Base-by-base conservation (phyloP, 2,329 filamentous ascomycete species). In the Colletotrichum echinochloae region DNA sequence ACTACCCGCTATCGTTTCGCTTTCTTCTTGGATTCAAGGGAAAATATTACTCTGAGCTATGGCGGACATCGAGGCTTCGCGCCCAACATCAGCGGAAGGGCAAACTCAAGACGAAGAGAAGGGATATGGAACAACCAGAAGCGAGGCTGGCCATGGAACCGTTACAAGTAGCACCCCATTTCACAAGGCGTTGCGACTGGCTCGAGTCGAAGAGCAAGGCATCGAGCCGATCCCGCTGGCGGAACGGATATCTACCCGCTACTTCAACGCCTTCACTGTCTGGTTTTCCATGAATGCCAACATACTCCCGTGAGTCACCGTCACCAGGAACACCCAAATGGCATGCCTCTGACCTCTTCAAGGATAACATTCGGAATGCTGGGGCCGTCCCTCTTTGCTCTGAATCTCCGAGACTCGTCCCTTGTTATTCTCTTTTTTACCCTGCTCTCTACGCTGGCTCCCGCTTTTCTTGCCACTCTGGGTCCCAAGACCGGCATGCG, bases 361-460 rank as follows among this genome's bases (percentile, higher is more conserved):
- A 87, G 88, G 2, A 87, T 91, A 68, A 88, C 88, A 0, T 90
- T 90, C 74, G 90, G 90, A 69, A 88, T 91, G 84, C 82, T 90
- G 1, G 89, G 88, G 0, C 88, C 88, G 5, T 77, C 85, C 49
- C 82, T 81, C 16, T 89, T 86, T 66, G 86, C 86, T 2, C 81
- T 91, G 20, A 83, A 83, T 60, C 80, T 92, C 23, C 82, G 88
- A 54, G 86, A 90, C 72, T 84, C 85, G 20, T 78, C 87, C 1
- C 81, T 91, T 16, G 81, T 91, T 39, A 91, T 91, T 56, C 76
- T 91, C 55, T 91, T 91, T 81, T 91, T 91, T 78, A 86, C 84
- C 14, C 77, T 91, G 23, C 73, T 90, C 33, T 86, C 86, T 1
- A 86, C 86, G 0, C 70, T 85, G 8, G 81, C 86, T 0, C 86